A percentile compares a stretch with the other conserved stretches of the same genome.
phyloP scores from a whole-genome alignment of 2,329 filamentous ascomycete genomes.

The Colletotrichum melonis region DNA sequence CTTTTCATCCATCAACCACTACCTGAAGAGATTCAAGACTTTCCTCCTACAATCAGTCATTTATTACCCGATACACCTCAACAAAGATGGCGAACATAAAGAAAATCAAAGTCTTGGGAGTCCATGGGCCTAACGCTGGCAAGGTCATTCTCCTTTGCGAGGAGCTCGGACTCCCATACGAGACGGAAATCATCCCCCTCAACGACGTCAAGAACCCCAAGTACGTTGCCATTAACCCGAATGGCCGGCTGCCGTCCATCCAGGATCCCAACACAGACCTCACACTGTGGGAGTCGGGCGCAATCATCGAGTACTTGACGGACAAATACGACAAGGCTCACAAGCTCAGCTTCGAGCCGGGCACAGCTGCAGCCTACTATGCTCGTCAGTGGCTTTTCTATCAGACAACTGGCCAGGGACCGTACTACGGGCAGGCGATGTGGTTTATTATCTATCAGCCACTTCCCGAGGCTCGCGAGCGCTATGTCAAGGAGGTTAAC shows the following conservation, averaged over 20 bases:
- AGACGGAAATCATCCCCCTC: conserved; percentile 36
- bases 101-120: conserved; percentile 36
- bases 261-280: conserved; percentile 48
- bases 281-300: conserved; percentile 44
- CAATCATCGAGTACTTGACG: conserved; percentile 45
- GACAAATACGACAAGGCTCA: conserved; percentile 39
- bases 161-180: conserved; percentile 41
- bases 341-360: conserved; percentile 27
- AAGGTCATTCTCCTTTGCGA: conserved; percentile 40
- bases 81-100: conserved; percentile 7
- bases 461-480: conserved; percentile 42
- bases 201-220: conserved; percentile 39
- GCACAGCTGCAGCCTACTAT: conserved; percentile 24
- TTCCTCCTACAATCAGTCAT: not conserved
- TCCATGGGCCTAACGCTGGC: not conserved
- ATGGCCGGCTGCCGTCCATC: conserved; percentile 48
- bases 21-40: not conserved
- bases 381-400: conserved; percentile 50
- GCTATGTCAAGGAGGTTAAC: conserved; percentile 44
- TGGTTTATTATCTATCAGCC: conserved; percentile 47
- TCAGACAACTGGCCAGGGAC: conserved; percentile 53
- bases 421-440: conserved; percentile 48
- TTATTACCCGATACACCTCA: not conserved
- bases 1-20: not conserved
- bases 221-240: conserved; percentile 47